Base-by-base conservation (phyloP, 2,329 filamentous ascomycete species). In the Penicillium sp. region DNA sequence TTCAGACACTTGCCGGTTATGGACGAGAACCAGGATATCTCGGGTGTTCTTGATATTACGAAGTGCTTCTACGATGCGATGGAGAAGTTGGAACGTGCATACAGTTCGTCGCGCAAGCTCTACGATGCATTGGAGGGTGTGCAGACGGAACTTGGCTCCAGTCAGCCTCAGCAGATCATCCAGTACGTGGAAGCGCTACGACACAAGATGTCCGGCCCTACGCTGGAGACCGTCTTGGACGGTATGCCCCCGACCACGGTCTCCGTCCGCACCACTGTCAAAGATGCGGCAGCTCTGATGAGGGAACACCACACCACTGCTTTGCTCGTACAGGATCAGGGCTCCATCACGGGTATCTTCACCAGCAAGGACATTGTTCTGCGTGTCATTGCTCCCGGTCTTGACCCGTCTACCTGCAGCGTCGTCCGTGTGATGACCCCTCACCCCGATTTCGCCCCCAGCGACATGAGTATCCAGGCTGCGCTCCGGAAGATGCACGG, bases 11-110 rank as follows among this genome's bases (percentile, higher is more conserved):
- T 98, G 65, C 93, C 93, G 3, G 93, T 98, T 58, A 98, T 98
- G 93, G 93, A 98, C 71, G 93, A 98, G 76, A 97, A 98, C 70
- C 93, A 98, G 72, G 91, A 98, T 66, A 98, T 98, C 55, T 95
- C 90, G 7, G 93, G 93, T 75, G 90, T 98, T 59, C 76, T 98
- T 47, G 93, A 98, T 71, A 98, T 98, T 62, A 98, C 93, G 50
- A 98, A 97, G 73, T 98, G 93, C 73, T 98, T 98, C 72, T 98
- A 98, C 72, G 93, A 98, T 72, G 93, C 93, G 37, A 98, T 98
- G 93, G 93, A 98, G 77, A 98, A 98, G 77, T 76, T 98, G 53
- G 93, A 98, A 76, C 85, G 93, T 45, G 93, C 93, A 44, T 98
- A 98, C 70, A 89, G 88, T 57, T 97, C 93, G 15, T 98, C 93